These are phyloP conservation scores for Phaeosphaeriaceae sp. DNA, from an alignment of 2,329 filamentous ascomycete genomes.

Conservation along the genomic window DNA sequence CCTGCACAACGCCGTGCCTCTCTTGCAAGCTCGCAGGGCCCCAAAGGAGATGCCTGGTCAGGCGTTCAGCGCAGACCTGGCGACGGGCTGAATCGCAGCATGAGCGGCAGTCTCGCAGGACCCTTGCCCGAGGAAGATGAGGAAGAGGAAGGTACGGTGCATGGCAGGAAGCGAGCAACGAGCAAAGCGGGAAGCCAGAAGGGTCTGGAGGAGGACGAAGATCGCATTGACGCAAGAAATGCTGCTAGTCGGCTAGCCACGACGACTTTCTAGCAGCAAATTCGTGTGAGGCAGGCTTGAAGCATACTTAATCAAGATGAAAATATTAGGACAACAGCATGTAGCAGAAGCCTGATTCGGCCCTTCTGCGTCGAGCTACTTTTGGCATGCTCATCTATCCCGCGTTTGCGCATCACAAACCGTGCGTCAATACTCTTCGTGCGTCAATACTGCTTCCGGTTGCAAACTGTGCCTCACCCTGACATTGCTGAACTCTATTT, in stretches of 20 bases:
- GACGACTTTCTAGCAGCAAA: conserved; percentile 77
- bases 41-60: conserved; percentile 98
- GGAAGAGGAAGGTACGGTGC: conserved; percentile 55
- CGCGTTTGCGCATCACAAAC: neutral
- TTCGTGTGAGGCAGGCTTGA: conserved; percentile 11
- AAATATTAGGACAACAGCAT: neutral
- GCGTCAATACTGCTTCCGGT: no score
- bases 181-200: conserved; percentile 62
- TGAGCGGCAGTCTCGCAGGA: conserved; percentile 73
- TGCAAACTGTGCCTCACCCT: neutral
- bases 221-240: conserved; percentile 93
- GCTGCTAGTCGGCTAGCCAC: conserved; percentile 91
- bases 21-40: conserved; percentile 87
- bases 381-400: neutral
- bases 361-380: conserved; percentile 6
- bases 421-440: no score
- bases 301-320: neutral
- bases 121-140: conserved; percentile 67
- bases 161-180: conserved; percentile 55
- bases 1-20: conserved; percentile 76
- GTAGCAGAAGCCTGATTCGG: neutral
- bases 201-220: conserved; percentile 83
- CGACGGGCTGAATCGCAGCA: conserved; percentile 75
- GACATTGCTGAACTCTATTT: neutral
- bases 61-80: conserved; percentile 83